Percentiles rank a stretch among this genome's conserved stretches.
phyloP scores from a whole-genome alignment of 176 grass and related monocot species.

The Alopecurus myosuroides region DNA sequence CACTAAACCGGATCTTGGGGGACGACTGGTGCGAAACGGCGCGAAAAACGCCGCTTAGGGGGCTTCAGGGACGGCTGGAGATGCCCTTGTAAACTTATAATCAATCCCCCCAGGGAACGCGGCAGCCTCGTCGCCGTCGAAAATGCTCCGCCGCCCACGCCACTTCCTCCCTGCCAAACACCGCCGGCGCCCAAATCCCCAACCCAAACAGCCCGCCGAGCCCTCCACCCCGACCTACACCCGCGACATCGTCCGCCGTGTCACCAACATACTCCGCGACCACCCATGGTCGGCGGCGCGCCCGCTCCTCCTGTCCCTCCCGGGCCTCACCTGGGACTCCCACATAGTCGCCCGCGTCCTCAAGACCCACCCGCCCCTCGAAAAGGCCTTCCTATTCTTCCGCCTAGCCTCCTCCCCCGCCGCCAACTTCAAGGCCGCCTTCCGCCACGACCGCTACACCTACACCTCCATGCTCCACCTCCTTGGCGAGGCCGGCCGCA shows the following conservation, averaged over 20 bases:
- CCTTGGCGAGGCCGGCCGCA: slow-evolving; percentile 59
- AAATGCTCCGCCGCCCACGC: slow-evolving; percentile 32
- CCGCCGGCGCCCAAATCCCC: neutral
- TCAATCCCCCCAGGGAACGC: too few relatives aligned
- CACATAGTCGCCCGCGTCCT: slow-evolving; percentile 68
- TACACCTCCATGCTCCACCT: slow-evolving; percentile 80
- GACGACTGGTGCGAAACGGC: too few relatives aligned
- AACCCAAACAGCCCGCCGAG: neutral
- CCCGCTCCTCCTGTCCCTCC: slow-evolving; percentile 42
- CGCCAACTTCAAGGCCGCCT: slow-evolving; percentile 2
- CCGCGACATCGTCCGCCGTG: slow-evolving; percentile 46
- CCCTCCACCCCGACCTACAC: slow-evolving; percentile 28
- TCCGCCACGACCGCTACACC: slow-evolving; percentile 79
- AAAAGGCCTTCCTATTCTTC: slow-evolving; percentile 83
- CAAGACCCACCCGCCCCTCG: slow-evolving; percentile 73
- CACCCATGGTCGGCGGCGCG: slow-evolving; percentile 47
- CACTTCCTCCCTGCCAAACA: neutral
- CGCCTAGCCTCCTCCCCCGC: slow-evolving; percentile 33
- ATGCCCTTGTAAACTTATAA: too few relatives aligned
- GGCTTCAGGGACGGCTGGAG: too few relatives aligned
- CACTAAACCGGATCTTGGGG: too few relatives aligned
- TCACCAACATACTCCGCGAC: slow-evolving; percentile 49
- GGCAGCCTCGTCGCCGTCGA: neutral
- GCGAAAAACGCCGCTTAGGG: too few relatives aligned
- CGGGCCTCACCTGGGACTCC: slow-evolving; percentile 60